Evolutionary conservation across 2,329 filamentous ascomycete genomes (phyloP).

Genomic region (Ascochyta rabiei): DNA sequence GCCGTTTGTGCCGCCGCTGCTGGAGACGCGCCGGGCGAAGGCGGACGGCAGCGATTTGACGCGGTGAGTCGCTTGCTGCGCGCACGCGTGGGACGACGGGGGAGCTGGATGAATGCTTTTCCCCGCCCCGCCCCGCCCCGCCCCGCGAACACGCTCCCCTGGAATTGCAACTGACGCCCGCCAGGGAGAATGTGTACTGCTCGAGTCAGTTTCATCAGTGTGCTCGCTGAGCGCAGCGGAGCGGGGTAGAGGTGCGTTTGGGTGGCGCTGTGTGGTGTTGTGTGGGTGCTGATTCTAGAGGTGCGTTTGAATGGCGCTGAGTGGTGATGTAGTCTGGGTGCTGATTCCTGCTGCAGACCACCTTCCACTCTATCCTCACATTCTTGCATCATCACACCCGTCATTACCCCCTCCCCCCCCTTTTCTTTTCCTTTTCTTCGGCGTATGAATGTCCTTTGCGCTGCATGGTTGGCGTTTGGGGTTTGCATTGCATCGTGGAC

Average conservation of each 20-base stretch:
- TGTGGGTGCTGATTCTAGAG: not conserved
- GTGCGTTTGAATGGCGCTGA: not conserved
- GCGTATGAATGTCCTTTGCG: conserved; percentile 1
- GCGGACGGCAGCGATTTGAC: conserved; percentile 47
- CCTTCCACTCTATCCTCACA: not conserved
- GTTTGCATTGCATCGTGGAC: not conserved
- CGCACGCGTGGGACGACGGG: too few relatives aligned
- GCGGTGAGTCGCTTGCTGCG: conserved; percentile 34
- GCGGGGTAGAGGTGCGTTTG: not conserved
- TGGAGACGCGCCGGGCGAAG: conserved; percentile 46
- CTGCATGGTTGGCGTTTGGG: conserved; percentile 7
- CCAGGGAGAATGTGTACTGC: conserved; percentile 38
- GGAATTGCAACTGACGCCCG: conserved; percentile 3
- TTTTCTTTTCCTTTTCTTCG: not conserved
- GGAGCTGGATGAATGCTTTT: conserved; percentile 7
- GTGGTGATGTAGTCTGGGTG: not conserved
- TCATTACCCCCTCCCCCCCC: too few relatives aligned
- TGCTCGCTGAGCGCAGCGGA: conserved; percentile 24
- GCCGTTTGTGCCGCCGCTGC: conserved; percentile 48
- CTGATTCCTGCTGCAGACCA: not conserved
- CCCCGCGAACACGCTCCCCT: too few relatives aligned
- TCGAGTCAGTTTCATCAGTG: conserved; percentile 35
- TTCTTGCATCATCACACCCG: not conserved
- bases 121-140: too few relatives aligned
- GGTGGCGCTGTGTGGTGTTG: not conserved